phyloP scores from a whole-genome alignment of 2,329 filamentous ascomycete species.

The Monilinia fructicola region DNA sequence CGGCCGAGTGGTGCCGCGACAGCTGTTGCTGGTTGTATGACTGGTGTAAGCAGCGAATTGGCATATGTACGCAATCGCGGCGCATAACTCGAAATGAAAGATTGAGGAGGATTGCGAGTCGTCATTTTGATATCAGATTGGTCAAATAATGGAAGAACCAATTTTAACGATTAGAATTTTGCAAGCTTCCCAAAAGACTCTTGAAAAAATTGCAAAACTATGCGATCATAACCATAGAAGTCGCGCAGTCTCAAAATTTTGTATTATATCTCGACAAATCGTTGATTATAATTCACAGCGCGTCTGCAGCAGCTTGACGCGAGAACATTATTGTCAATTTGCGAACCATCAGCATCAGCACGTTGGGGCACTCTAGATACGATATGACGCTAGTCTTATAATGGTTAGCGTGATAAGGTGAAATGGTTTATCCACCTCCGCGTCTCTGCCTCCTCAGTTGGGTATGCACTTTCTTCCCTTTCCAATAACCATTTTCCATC shows the following conservation, averaged over 20 bases:
- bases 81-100: conserved; percentile 88
- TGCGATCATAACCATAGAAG: conserved; percentile 11
- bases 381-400: background rate
- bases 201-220: background rate
- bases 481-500: too few species aligned
- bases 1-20: conserved; percentile 67
- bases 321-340: conserved; percentile 8
- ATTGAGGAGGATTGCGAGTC: conserved; percentile 62
- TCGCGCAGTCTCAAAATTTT: conserved; percentile 6
- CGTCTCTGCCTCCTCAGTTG: too few species aligned
- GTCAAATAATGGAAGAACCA: background rate
- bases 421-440: too few species aligned
- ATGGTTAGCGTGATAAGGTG: background rate
- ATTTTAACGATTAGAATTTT: conserved; percentile 6
- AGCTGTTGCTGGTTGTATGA: conserved; percentile 67
- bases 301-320: background rate
- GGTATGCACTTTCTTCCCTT: too few species aligned
- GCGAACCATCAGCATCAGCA: conserved; percentile 4
- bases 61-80: conserved; percentile 86
- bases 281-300: conserved; percentile 11
- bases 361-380: background rate
- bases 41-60: conserved; percentile 86
- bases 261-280: background rate
- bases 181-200: conserved; percentile 7
- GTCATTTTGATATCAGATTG: conserved; percentile 31